Percentiles rank a stretch among this genome's conserved stretches.
Conservation (phyloP, 805 yeast genomes). For the Hanseniaspora occidentalis region DNA sequence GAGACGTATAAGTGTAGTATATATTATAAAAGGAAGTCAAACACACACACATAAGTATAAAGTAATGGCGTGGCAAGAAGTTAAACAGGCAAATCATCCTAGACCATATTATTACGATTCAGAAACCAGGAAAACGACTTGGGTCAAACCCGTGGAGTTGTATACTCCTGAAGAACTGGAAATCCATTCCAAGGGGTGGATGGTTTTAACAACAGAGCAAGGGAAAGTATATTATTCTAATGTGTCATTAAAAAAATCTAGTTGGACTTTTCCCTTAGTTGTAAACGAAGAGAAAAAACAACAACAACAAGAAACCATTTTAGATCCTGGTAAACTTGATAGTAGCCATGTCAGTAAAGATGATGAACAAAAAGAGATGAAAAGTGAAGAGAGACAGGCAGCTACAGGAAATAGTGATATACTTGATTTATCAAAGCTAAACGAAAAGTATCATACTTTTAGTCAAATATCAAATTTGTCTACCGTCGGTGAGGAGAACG, state of each 20-base stretch:
- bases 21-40: too few species aligned
- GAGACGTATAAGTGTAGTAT: too few species aligned
- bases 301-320: too few species aligned
- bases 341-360: too few species aligned
- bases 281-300: too few species aligned
- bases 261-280: constrained; percentile 72
- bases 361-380: neutral
- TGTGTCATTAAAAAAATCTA: constrained; percentile 47
- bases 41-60: neutral
- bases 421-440: too few species aligned
- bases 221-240: constrained; percentile 64
- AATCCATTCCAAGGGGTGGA: constrained; percentile 44
- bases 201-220: constrained; percentile 34
- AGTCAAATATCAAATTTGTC: too few species aligned
- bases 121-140: constrained; percentile 54
- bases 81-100: constrained; percentile 52
- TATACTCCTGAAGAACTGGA: constrained; percentile 27
- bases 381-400: constrained; percentile 12
- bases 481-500: too few species aligned
- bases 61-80: constrained; percentile 27
- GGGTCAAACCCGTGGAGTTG: constrained; percentile 65
- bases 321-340: neutral
- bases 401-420: constrained; percentile 19
- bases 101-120: constrained; percentile 59
- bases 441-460: too few species aligned